A percentile compares a stretch with the other conserved stretches of the same genome.
Evolutionary conservation across 169 alveolate species (phyloP).

Genomic region (Plasmodium reichenowi): DNA sequence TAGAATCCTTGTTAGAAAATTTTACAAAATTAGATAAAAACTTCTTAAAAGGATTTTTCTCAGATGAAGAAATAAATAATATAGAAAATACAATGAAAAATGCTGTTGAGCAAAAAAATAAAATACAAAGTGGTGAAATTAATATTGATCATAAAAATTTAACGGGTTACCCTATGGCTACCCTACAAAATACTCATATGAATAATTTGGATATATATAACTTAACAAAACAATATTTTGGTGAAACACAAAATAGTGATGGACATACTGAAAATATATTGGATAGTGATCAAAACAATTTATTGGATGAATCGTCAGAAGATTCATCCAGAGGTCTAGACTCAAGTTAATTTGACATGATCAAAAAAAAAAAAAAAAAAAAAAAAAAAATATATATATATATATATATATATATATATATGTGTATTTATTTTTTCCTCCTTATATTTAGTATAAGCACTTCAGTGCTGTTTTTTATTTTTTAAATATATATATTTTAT

Average conservation of each 20-base stretch:
- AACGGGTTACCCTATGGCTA: slow-evolving; percentile 1
- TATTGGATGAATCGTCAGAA: slow-evolving; percentile 21
- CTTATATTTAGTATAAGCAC: no score
- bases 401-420: no score
- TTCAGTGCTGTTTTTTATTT: no score
- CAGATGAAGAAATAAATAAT: slow-evolving; percentile 75
- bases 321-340: slow-evolving; percentile 56
- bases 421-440: no score
- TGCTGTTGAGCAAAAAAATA: slow-evolving; percentile 53
- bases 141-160: slow-evolving; percentile 26
- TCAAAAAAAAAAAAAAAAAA: no score
- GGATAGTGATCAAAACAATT: not conserved
- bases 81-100: slow-evolving; percentile 54
- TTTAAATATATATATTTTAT: no score
- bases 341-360: slow-evolving; percentile 6
- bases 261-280: slow-evolving; percentile 10
- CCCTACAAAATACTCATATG: not conserved
- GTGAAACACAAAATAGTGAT: not conserved
- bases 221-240: slow-evolving; percentile 65
- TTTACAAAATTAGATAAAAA: slow-evolving; percentile 73
- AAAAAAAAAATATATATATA: no score
- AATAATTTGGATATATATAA: slow-evolving; percentile 47
- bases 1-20: slow-evolving; percentile 75
- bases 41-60: slow-evolving; percentile 55
- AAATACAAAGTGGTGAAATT: slow-evolving; percentile 57